These are phyloP conservation scores for Proliferodiscus dingleyae DNA, from an alignment of 2,329 filamentous ascomycete genomes.

Conservation along the genomic window DNA sequence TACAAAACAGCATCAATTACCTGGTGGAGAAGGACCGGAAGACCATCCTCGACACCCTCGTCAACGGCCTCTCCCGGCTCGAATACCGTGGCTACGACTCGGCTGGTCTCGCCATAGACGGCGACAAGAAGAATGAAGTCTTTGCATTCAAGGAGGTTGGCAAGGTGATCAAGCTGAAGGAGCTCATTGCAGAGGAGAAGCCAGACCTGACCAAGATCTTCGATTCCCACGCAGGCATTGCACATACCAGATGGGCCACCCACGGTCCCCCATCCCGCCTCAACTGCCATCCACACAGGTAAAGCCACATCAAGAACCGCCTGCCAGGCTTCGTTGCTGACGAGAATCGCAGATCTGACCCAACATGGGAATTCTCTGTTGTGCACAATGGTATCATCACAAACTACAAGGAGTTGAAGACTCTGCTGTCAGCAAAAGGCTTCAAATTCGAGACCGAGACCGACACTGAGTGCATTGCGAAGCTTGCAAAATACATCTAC, in stretches of 20 bases:
- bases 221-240: constrained; percentile 96
- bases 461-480: constrained; percentile 98
- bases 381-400: constrained; percentile 99
- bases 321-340: constrained; percentile 13
- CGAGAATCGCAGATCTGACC: constrained; percentile 65
- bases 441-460: constrained; percentile 99
- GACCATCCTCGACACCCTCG: constrained; percentile 90
- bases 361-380: constrained; percentile 91
- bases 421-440: constrained; percentile 85
- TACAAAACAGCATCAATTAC: constrained; percentile 66
- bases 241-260: constrained; percentile 98
- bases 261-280: constrained; percentile 88
- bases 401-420: constrained; percentile 99
- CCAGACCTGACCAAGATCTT: constrained; percentile 89
- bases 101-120: constrained; percentile 90
- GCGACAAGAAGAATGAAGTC: constrained; percentile 98
- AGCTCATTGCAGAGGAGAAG: constrained; percentile 79
- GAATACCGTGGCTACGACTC: constrained; percentile 99
- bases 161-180: constrained; percentile 95
- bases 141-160: constrained; percentile 98
- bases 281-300: constrained; percentile 99
- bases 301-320: constrained; percentile 33
- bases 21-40: constrained; percentile 97
- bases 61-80: constrained; percentile 92
- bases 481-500: constrained; percentile 97